These are phyloP conservation scores for Raddia distichophylla DNA, from an alignment of 176 grass and related monocot genomes.

Conservation along the genomic window DNA sequence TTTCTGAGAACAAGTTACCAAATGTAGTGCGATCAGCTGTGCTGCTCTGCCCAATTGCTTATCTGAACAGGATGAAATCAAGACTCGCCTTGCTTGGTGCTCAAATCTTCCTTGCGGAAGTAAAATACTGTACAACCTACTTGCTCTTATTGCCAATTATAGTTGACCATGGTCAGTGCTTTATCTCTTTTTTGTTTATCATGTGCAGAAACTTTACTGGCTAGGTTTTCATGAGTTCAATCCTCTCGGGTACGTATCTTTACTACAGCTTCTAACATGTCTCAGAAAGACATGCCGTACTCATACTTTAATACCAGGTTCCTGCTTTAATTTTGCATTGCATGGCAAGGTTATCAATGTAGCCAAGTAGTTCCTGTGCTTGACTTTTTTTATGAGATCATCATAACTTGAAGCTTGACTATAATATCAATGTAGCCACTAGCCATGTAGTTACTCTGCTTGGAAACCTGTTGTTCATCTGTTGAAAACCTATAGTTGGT, in stretches of 20 bases:
- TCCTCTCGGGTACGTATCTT: conserved; percentile 50
- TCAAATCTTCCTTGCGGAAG: conserved; percentile 47
- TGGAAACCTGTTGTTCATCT: conserved; percentile 1
- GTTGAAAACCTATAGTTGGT: conserved; percentile 9
- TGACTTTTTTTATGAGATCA: background rate
- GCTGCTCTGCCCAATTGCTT: conserved; percentile 64
- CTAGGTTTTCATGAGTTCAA: conserved; percentile 57
- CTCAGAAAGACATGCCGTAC: background rate
- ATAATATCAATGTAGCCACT: conserved; percentile 1
- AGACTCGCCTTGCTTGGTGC: conserved; percentile 20
- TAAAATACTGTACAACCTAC: conserved; percentile 32
- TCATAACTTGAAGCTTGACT: background rate
- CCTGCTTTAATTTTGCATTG: background rate
- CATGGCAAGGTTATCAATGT: background rate
- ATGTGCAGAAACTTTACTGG: conserved; percentile 42
- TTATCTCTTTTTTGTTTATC: conserved; percentile 6
- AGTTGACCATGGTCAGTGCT: background rate
- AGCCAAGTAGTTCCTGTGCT: conserved; percentile 15
- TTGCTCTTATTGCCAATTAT: background rate
- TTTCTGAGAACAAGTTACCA: conserved; percentile 53
- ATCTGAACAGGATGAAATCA: conserved; percentile 45
- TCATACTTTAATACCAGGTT: background rate
- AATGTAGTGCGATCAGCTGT: conserved; percentile 59
- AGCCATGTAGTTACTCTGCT: background rate
- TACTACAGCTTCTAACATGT: conserved; percentile 18